phyloP scores from a whole-genome alignment of 23 red algal genomes.

The Pyropia haitanensis region DNA sequence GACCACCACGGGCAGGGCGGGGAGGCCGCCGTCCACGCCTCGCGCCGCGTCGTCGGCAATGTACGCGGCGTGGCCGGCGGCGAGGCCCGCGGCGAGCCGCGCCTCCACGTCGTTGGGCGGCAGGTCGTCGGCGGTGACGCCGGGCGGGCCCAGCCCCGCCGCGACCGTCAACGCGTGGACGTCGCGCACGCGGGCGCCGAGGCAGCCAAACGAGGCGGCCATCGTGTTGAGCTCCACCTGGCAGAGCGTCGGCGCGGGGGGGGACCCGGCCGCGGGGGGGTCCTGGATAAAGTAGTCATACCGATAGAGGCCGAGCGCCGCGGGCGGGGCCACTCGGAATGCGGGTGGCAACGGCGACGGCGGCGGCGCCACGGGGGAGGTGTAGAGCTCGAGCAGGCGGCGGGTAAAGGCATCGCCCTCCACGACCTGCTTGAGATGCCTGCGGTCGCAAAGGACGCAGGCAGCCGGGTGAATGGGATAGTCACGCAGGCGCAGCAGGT shows the following conservation, averaged over 20 bases:
- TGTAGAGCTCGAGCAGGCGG: slow-evolving; percentile 27
- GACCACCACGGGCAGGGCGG: slow-evolving; percentile 51
- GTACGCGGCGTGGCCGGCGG: slow-evolving; percentile 26
- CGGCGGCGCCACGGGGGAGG: not conserved
- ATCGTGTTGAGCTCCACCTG: slow-evolving; percentile 97
- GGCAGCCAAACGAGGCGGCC: slow-evolving; percentile 65
- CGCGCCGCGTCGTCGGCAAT: not conserved
- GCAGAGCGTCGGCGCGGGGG: slow-evolving; percentile 10
- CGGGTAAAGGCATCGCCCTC: slow-evolving; percentile 36
- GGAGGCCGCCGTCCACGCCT: not conserved
- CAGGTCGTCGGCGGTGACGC: slow-evolving; percentile 10
- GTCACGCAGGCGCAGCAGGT: not conserved
- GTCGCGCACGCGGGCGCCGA: slow-evolving; percentile 21
- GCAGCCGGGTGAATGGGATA: not conserved
- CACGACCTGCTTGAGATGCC: not conserved
- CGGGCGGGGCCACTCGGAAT: not conserved
- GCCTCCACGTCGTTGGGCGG: slow-evolving; percentile 20
- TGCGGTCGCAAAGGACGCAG: not conserved
- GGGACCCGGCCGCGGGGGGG: not conserved
- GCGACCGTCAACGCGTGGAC: slow-evolving; percentile 43
- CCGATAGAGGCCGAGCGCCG: slow-evolving; percentile 43
- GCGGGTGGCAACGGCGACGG: too few species aligned
- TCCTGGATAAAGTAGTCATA: slow-evolving; percentile 81
- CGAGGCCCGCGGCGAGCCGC: slow-evolving; percentile 28
- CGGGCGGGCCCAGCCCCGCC: not conserved